Conservation (phyloP, 768 basidiomycete genomes). For the Kwoniella mangroviensis region DNA sequence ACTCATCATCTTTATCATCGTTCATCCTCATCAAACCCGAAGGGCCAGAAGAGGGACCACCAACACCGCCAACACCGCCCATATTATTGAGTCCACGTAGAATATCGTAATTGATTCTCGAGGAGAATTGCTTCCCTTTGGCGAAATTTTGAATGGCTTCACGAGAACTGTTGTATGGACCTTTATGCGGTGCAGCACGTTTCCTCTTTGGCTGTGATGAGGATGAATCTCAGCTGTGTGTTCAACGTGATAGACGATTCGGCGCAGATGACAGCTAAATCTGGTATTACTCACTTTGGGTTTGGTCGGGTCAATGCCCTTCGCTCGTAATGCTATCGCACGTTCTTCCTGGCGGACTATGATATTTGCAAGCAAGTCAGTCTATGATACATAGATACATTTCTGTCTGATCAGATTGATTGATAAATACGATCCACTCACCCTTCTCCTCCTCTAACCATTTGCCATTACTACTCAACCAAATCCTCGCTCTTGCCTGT, state of each 20-base stretch:
- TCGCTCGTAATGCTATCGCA: slow-evolving; percentile 30
- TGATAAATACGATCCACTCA: slow-evolving; percentile 20
- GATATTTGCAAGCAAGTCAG: neutral
- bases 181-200: slow-evolving; percentile 29
- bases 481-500: slow-evolving; percentile 46
- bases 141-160: slow-evolving; percentile 43
- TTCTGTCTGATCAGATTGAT: neutral
- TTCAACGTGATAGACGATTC: neutral
- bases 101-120: slow-evolving; percentile 43
- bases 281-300: slow-evolving; percentile 36
- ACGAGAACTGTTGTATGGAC: slow-evolving; percentile 36
- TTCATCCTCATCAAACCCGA: slow-evolving; percentile 31
- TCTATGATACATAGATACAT: too few relatives aligned
- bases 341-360: slow-evolving; percentile 34
- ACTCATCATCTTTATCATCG: slow-evolving; percentile 35
- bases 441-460: slow-evolving; percentile 48
- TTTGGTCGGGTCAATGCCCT: slow-evolving; percentile 40
- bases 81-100: slow-evolving; percentile 28
- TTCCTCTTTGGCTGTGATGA: slow-evolving; percentile 35
- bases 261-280: neutral
- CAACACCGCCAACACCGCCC: slow-evolving; percentile 1
- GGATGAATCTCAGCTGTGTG: neutral
- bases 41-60: slow-evolving; percentile 1
- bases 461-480: slow-evolving; percentile 47
- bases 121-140: slow-evolving; percentile 46